Conservation (phyloP, 768 basidiomycete genomes). For the Termitomyces eurrhizus region DNA sequence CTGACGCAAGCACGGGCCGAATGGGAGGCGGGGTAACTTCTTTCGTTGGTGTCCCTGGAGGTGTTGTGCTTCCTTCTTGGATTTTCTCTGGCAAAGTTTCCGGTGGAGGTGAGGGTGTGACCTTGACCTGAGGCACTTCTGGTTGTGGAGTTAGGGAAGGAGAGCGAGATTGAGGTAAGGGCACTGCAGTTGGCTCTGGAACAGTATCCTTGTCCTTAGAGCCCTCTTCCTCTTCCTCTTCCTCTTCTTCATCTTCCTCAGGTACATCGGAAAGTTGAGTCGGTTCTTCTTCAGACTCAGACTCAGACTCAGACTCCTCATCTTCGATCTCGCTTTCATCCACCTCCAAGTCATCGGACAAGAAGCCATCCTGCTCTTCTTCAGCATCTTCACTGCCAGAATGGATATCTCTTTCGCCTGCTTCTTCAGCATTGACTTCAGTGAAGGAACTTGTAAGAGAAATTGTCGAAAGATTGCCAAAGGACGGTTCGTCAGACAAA, state of each 20-base stretch:
- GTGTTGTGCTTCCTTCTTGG: slow-evolving; percentile 52
- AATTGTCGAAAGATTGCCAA: slow-evolving; percentile 35
- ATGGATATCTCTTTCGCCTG: slow-evolving; percentile 17
- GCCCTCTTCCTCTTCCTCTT: slow-evolving; percentile 12
- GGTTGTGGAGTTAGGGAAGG: slow-evolving; percentile 58
- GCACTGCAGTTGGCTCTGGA: slow-evolving; percentile 30
- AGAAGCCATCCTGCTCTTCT: slow-evolving; percentile 17
- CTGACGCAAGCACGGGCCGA: slow-evolving; percentile 20
- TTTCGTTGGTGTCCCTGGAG: slow-evolving; percentile 59
- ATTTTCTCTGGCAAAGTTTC: slow-evolving; percentile 24
- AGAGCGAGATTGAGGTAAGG: slow-evolving; percentile 43
- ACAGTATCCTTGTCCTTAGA: slow-evolving; percentile 18
- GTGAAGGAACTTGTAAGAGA: slow-evolving; percentile 48
- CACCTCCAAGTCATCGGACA: slow-evolving; percentile 11
- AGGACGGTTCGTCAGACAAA: slow-evolving; percentile 24
- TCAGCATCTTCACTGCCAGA: slow-evolving; percentile 28
- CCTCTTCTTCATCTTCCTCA: slow-evolving; percentile 15
- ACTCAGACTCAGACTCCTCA: slow-evolving; percentile 17
- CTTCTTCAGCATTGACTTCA: slow-evolving; percentile 33
- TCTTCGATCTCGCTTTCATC: slow-evolving; percentile 16
- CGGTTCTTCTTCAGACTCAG: slow-evolving; percentile 9
- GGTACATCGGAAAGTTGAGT: slow-evolving; percentile 15
- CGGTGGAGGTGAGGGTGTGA: slow-evolving; percentile 32
- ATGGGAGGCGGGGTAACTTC: slow-evolving; percentile 33
- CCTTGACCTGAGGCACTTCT: slow-evolving; percentile 38